Evolutionary conservation across 2,329 filamentous ascomycete genomes (phyloP), one percentile per base, ranked within the genome.

Genomic region (Xylaria sp.): DNA sequence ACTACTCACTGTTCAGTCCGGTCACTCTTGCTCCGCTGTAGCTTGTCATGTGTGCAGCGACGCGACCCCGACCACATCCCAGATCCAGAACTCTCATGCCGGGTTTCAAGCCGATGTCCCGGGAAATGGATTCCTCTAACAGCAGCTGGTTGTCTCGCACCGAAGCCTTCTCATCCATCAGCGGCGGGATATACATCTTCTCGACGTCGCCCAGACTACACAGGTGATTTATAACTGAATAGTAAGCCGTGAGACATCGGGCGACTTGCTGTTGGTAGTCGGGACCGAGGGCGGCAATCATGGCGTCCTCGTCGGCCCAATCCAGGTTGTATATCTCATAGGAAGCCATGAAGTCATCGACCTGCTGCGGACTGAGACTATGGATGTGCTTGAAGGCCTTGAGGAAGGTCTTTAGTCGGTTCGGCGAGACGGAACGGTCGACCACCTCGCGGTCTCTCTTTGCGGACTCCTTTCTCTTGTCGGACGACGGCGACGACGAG

Each of bases 151-250:
- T 82, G 64, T 80, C 79, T 9, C 76, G 69, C 0, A 81, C 78
- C 0, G 74, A 78, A 4, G 77, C 77, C 60, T 77, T 76, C 65
- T 73, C 75, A 68, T 80, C 79, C 78, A 82, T 80, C 55, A 79
- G 74, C 1, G 80, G 80, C 10, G 80, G 80, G 57, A 82, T 82
- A 68, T 82, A 83, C 80, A 83, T 83, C 70, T 82, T 82, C 67
- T 82, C 80, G n/a, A 82, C 79, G 49, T 81, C 78, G 39, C 80
- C 80, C 9, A 82, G 74, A 30, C 79, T 80, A 67, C 80, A 83
- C 9, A 83, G 75, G 59, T 82, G 80, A 66, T 83, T 82, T 37
- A 82, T 70, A 11, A 82, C 78, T 35, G 79, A 79, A 61, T 83
- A 83, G 67, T 83, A 83, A 9, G 79, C 69, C 54, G 76, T 75